These are phyloP conservation scores for Spinacia oleracea DNA, from an alignment of 179 eudicot species.

Conservation along the genomic window DNA sequence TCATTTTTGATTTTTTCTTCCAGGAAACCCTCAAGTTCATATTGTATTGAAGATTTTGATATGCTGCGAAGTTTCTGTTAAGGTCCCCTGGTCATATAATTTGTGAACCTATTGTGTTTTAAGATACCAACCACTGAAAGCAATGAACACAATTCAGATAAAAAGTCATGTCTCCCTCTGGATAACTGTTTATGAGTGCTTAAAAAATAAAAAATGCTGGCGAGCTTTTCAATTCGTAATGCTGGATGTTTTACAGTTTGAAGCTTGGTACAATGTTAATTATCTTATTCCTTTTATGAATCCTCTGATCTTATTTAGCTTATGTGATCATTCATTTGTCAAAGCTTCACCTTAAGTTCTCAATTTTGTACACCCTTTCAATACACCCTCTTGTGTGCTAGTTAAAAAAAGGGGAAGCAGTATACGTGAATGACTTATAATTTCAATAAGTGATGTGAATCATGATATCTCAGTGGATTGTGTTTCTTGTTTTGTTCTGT, in stretches of 20 bases:
- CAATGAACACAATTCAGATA: background rate
- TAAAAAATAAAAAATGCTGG: background rate
- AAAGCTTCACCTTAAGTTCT: background rate
- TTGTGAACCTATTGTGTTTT: background rate
- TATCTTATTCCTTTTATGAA: background rate
- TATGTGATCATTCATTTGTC: background rate
- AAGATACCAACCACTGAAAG: background rate
- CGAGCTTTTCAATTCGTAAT: background rate
- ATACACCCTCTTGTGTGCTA: background rate
- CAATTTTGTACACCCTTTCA: background rate
- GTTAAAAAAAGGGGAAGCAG: background rate
- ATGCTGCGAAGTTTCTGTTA: background rate
- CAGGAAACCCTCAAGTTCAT: background rate
- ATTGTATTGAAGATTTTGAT: background rate
- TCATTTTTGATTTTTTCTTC: background rate
- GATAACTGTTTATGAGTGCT: background rate
- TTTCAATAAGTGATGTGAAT: background rate
- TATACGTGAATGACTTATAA: background rate
- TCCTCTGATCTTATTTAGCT: background rate
- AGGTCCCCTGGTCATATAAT: background rate
- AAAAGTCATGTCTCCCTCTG: background rate
- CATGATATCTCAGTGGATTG: slow-evolving; percentile 1
- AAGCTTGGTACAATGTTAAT: background rate
- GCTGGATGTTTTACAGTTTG: background rate
- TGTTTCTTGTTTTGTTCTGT: slow-evolving; percentile 30